A percentile compares a stretch with the other conserved stretches of the same genome.
phyloP scores from a whole-genome alignment of 768 basidiomycete genomes.

The Lactarius akahatsu region DNA sequence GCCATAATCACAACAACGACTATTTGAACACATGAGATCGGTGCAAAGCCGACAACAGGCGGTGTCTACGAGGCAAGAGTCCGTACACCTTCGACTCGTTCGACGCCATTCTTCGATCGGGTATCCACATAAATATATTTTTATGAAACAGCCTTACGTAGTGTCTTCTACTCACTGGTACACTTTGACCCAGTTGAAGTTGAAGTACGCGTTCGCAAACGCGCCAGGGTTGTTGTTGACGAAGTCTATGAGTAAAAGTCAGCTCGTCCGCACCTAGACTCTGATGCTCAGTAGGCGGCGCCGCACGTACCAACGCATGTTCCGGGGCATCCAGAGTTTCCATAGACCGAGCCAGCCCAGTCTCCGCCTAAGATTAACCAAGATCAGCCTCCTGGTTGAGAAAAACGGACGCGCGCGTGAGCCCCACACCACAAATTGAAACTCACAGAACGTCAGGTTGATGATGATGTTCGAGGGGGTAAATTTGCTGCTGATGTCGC shows the following conservation, averaged over 20 bases:
- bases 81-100: not conserved
- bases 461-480: conserved; percentile 62
- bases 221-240: conserved; percentile 66
- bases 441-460: conserved; percentile 67
- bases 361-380: conserved; percentile 39
- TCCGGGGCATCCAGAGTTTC: conserved; percentile 50
- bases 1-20: not conserved
- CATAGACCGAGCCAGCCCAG: conserved; percentile 54
- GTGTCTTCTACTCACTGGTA: conserved; percentile 38
- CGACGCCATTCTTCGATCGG: not conserved
- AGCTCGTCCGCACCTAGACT: not conserved
- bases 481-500: conserved; percentile 56
- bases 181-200: conserved; percentile 58
- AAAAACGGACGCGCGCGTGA: not conserved
- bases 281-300: not conserved
- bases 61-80: not conserved
- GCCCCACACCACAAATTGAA: not conserved
- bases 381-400: not conserved
- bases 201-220: conserved; percentile 70
- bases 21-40: not conserved
- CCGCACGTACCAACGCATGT: conserved; percentile 46
- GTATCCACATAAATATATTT: not conserved
- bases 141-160: not conserved
- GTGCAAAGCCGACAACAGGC: not conserved
- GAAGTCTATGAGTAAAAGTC: conserved; percentile 47